These are phyloP conservation scores for Gorgonomyces haynaldii DNA, from an alignment of 192 early-diverging fungal species.

Conservation along the genomic window DNA sequence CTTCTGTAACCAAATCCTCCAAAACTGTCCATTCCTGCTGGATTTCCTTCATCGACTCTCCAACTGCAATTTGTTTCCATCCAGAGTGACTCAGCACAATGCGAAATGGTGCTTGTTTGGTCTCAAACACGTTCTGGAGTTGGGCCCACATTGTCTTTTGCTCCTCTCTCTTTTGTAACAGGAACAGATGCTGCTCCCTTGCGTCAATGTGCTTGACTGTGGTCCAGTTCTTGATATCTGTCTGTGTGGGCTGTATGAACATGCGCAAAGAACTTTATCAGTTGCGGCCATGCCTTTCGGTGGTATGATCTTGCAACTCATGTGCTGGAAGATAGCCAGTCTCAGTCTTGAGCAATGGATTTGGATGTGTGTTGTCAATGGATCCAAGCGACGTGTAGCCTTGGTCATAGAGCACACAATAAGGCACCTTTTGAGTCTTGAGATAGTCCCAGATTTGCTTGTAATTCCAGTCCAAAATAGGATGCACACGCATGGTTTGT, in stretches of 20 bases:
- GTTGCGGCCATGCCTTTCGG: conserved; percentile 62
- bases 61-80: conserved; percentile 40
- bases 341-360: conserved; percentile 53
- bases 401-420: conserved; percentile 81
- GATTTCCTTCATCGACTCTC: conserved; percentile 69
- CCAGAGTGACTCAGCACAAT: conserved; percentile 58
- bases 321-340: conserved; percentile 52
- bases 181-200: too few species aligned
- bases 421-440: conserved; percentile 49
- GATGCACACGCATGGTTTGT: conserved; percentile 77
- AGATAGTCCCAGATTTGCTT: conserved; percentile 75
- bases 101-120: conserved; percentile 83
- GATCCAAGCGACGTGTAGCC: conserved; percentile 90
- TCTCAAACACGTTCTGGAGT: conserved; percentile 94
- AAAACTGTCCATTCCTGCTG: conserved; percentile 67
- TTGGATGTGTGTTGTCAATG: conserved; percentile 68
- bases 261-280: too few species aligned
- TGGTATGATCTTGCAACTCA: conserved; percentile 41
- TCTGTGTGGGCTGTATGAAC: too few species aligned
- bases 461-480: conserved; percentile 85
- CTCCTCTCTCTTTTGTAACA: conserved; percentile 23
- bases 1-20: conserved; percentile 67
- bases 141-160: conserved; percentile 62
- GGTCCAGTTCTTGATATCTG: too few species aligned
- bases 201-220: too few species aligned